Conservation (phyloP, 2,329 filamentous ascomycete genomes). For the Colletotrichum tofieldiae region DNA sequence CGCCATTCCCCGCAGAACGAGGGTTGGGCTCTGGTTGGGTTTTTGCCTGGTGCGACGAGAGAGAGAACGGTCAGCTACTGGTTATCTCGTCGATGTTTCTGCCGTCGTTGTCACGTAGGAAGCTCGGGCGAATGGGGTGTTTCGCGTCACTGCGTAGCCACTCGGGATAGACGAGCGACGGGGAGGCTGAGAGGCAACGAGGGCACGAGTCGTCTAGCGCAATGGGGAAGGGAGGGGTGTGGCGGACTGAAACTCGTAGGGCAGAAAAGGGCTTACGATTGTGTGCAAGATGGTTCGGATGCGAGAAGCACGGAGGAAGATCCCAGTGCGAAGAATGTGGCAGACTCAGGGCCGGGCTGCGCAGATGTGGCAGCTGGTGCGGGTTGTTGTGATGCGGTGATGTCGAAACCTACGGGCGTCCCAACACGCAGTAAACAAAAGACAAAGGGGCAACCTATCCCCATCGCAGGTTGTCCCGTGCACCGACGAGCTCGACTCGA, state of each 20-base stretch:
- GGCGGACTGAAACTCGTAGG: slow-evolving; percentile 31
- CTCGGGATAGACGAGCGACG: slow-evolving; percentile 17
- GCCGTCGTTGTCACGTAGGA: background rate
- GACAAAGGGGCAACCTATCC: slow-evolving; percentile 35
- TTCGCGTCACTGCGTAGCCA: slow-evolving; percentile 14
- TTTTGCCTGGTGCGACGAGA: slow-evolving; percentile 17
- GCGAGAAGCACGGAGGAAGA: slow-evolving; percentile 20
- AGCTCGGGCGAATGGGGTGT: background rate
- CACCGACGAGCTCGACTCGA: slow-evolving; percentile 28
- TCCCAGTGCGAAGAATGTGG: slow-evolving; percentile 30
- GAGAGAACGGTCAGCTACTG: slow-evolving; percentile 21
- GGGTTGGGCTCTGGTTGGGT: slow-evolving; percentile 24
- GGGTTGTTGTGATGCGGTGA: slow-evolving; percentile 36
- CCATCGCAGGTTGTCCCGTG: slow-evolving; percentile 39
- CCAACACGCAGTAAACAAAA: slow-evolving; percentile 24
- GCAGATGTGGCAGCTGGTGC: slow-evolving; percentile 8
- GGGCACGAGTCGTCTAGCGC: slow-evolving; percentile 34
- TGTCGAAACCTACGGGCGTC: slow-evolving; percentile 2
- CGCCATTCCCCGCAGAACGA: slow-evolving; percentile 58
- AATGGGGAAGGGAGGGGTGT: slow-evolving; percentile 26
- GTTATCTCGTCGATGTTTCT: background rate
- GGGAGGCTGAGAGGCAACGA: background rate
- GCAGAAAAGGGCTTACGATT: slow-evolving; percentile 28
- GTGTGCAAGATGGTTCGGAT: slow-evolving; percentile 18
- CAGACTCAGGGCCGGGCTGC: slow-evolving; percentile 11